Evolutionary conservation across 768 basidiomycete species (phyloP).

Genomic region (Mycena epipterygia): DNA sequence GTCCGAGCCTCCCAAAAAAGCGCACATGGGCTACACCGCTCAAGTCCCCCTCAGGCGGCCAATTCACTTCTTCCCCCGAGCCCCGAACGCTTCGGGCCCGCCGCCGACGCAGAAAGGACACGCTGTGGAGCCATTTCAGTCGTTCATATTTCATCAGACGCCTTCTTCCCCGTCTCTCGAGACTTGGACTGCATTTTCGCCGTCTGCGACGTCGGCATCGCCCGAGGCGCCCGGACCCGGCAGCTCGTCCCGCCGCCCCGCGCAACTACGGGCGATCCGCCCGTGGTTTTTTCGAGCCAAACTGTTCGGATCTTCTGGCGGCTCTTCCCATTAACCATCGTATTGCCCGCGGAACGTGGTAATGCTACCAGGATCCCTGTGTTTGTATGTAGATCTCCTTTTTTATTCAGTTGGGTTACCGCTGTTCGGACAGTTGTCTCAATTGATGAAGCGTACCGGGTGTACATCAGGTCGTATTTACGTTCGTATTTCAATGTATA

Average conservation of each 20-base stretch:
- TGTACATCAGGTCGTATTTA: conserved; percentile 35
- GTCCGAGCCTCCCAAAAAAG: conserved; percentile 17
- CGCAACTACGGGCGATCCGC: conserved; percentile 27
- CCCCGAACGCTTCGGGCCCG: conserved; percentile 18
- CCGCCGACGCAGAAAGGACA: conserved; percentile 12
- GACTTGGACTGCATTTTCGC: conserved; percentile 37
- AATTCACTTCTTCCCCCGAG: conserved; percentile 21
- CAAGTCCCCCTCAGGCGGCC: conserved; percentile 5
- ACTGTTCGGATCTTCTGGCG: conserved; percentile 26
- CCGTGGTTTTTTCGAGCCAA: conserved; percentile 36
- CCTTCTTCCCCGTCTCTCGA: conserved; percentile 41
- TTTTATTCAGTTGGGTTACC: background rate
- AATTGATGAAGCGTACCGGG: conserved; percentile 41
- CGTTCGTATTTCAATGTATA: too few relatives aligned
- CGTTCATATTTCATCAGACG: conserved; percentile 36
- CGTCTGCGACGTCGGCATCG: conserved; percentile 28
- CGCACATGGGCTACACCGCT: conserved; percentile 1
- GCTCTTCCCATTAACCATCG: background rate
- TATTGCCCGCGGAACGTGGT: background rate
- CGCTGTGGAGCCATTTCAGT: conserved; percentile 37
- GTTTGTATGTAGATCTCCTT: background rate
- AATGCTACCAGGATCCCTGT: background rate
- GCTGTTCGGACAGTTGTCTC: background rate
- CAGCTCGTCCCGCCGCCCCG: background rate
- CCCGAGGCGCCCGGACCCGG: conserved; percentile 14